Evolutionary conservation across 2,329 filamentous ascomycete genomes (phyloP), one percentile per base, ranked within the genome.

Genomic region (Ascosphaera acerosa): DNA sequence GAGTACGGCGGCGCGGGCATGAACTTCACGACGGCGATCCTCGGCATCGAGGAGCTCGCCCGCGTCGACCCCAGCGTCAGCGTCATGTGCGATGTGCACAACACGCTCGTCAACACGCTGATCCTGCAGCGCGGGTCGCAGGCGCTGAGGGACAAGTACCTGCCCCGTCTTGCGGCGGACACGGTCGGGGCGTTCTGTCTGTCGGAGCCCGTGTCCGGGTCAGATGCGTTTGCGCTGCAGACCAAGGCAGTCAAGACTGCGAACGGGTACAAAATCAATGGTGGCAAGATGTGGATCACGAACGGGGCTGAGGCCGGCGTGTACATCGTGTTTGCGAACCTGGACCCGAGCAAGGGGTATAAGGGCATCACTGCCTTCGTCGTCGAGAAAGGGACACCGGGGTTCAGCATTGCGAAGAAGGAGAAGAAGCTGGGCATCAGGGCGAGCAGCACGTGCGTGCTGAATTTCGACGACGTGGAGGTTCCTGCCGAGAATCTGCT

Each of bases 251-350:
- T 68, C 35, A 77, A 82, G 61, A 87, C 78, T 1, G 62, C 69
- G 15, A 65, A 70, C 39, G 81, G 84, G 19, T 97, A 84, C 60
- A 72, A 64, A 54, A 76, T 97, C 53, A 76, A 69, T 37, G 87
- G 87, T 31, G 71, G 69, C 53, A 97, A 97, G 67, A 97, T 97
- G 87, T 97, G 87, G 87, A 97, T 97, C 55, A 97, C 87, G 39
- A 97, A 97, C 63, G 75, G 76, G 31, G 72, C 84, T 59, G 87
- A 97, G 57, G 76, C 87, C 14, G 70, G 71, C 36, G 74, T 94
- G 59, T 97, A 92, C 59, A 84, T 97, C 46, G 87, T 97, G 35
- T 97, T 97, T 48, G 87, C 87, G 46, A 97, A 92, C 56, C 61
- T 97, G 23, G 74, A 92, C 49, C 82, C 75, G 1, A 72, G 68